A percentile compares a stretch with the other conserved stretches of the same genome.
Evolutionary conservation across 73 alveolate species (phyloP).

Genomic region (Urostyla sp.): DNA sequence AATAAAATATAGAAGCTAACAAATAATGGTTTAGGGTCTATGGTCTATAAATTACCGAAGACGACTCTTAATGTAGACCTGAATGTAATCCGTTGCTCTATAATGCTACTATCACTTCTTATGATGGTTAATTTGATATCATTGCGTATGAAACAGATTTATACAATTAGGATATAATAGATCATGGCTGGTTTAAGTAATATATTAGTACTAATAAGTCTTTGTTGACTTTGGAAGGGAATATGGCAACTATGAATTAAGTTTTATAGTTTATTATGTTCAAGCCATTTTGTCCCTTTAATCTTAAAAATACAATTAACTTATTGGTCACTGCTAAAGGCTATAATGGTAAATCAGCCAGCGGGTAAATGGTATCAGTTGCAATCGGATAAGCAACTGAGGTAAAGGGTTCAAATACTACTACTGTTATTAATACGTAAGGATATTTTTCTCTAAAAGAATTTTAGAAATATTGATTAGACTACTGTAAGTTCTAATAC

Average conservation of each 20-base stretch:
- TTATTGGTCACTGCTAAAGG: constrained; percentile 5
- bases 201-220: too few species aligned
- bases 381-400: constrained; percentile 23
- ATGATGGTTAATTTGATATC: constrained; percentile 12
- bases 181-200: too few species aligned
- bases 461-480: too few species aligned
- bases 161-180: too few species aligned
- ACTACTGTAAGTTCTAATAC: too few species aligned
- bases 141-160: too few species aligned
- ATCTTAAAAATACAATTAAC: neutral
- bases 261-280: neutral
- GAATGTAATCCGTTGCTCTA: constrained; percentile 23
- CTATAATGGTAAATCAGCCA: constrained; percentile 23
- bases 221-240: neutral
- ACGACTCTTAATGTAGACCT: constrained; percentile 38
- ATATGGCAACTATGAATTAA: neutral
- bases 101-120: neutral
- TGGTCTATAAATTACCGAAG: constrained; percentile 33
- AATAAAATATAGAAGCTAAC: constrained; percentile 3
- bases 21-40: neutral
- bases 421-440: constrained; percentile 1
- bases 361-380: constrained; percentile 42
- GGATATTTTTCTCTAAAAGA: too few species aligned
- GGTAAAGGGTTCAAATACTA: constrained; percentile 2
- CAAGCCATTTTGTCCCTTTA: constrained; percentile 31